Conservation (phyloP, 169 alveolate species). For the Sarcocystis neurona region DNA sequence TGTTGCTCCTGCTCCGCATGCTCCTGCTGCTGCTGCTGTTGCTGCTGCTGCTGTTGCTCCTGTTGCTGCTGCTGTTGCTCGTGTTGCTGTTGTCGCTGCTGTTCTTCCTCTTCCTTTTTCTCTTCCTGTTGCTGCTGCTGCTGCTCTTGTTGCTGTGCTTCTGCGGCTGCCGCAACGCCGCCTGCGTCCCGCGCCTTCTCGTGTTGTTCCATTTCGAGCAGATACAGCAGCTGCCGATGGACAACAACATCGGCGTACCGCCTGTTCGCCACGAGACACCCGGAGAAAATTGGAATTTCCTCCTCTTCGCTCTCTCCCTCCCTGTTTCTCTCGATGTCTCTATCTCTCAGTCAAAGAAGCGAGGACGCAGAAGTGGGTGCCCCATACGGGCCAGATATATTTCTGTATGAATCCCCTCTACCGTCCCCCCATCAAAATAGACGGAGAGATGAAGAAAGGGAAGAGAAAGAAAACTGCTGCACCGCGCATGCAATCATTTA, state of each 20-base stretch:
- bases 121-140: not conserved
- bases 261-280: too few relatives aligned
- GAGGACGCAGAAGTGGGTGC: too few relatives aligned
- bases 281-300: too few relatives aligned
- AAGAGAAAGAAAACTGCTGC: too few relatives aligned
- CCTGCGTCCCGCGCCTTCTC: not conserved
- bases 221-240: constrained; percentile 76
- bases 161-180: not conserved
- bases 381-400: too few relatives aligned
- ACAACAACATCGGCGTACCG: constrained; percentile 88
- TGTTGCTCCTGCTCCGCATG: not conserved
- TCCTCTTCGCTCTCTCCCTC: too few relatives aligned
- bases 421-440: too few relatives aligned
- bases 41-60: not conserved
- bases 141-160: not conserved
- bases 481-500: too few relatives aligned
- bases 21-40: not conserved
- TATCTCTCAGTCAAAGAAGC: too few relatives aligned
- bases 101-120: not conserved
- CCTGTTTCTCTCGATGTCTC: too few relatives aligned
- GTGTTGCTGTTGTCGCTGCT: not conserved
- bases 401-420: too few relatives aligned
- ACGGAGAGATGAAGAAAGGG: too few relatives aligned
- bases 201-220: constrained; percentile 1
- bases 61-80: not conserved